A percentile compares a stretch with the other conserved stretches of the same genome.
phyloP scores from a whole-genome alignment of 345 rosid species.

The Lepidium didymum region DNA sequence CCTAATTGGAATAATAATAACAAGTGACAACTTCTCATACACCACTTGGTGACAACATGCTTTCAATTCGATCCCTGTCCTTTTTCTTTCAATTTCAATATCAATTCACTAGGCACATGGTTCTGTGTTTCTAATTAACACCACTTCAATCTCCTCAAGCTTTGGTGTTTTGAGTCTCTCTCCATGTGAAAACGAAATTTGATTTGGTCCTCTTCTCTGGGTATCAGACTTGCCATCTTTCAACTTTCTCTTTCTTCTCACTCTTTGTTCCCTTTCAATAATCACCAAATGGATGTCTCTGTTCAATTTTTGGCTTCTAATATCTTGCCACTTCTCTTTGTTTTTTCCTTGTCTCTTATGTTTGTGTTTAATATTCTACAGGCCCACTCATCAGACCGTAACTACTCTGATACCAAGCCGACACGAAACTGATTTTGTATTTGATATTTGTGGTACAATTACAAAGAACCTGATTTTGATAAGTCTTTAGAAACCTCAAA shows the following conservation, averaged over 20 bases:
- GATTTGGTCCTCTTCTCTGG: not conserved
- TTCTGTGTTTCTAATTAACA: not conserved
- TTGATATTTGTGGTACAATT: not conserved
- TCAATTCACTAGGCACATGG: not conserved
- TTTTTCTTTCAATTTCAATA: not conserved
- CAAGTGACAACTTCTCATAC: not conserved
- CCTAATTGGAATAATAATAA: not conserved
- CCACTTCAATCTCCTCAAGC: not conserved
- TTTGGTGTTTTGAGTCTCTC: not conserved
- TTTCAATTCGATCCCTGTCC: not conserved
- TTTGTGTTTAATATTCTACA: not conserved
- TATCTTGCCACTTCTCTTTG: not conserved
- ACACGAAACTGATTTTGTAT: not conserved
- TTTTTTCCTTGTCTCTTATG: not conserved
- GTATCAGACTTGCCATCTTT: not conserved
- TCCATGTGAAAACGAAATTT: not conserved
- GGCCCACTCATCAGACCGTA: not conserved
- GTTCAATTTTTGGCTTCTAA: not conserved
- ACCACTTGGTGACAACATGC: not conserved
- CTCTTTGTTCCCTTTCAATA: not conserved
- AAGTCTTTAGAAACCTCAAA: not conserved
- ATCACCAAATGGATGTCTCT: not conserved
- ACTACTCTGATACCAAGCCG: not conserved
- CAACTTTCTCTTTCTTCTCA: not conserved
- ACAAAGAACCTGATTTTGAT: not conserved